A percentile compares a stretch with the other conserved stretches of the same genome.
Conservation (phyloP, 768 basidiomycete genomes). For the Harrya chromipes region DNA sequence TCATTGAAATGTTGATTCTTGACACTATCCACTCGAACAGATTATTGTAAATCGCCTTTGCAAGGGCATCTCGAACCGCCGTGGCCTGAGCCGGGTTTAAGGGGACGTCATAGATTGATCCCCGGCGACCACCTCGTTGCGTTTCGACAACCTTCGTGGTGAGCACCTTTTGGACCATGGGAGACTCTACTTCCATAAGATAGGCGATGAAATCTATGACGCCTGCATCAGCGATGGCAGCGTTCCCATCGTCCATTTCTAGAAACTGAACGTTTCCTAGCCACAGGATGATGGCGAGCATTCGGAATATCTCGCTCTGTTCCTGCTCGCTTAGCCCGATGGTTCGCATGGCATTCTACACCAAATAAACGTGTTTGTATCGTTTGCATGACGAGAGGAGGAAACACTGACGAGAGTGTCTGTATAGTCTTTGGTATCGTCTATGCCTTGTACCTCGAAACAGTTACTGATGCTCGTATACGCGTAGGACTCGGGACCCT, state of each 20-base stretch:
- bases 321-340: constrained; percentile 86
- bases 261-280: constrained; percentile 91
- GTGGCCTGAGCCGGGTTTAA: constrained; percentile 88
- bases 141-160: constrained; percentile 89
- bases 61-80: constrained; percentile 85
- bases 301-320: constrained; percentile 90
- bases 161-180: constrained; percentile 81
- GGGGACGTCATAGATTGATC: constrained; percentile 97
- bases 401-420: constrained; percentile 74
- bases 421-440: constrained; percentile 82
- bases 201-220: constrained; percentile 97
- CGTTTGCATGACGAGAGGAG: neutral
- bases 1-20: constrained; percentile 95
- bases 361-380: neutral
- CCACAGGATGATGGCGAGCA: constrained; percentile 92
- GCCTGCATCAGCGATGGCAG: constrained; percentile 70
- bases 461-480: constrained; percentile 94
- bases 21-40: constrained; percentile 99
- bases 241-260: constrained; percentile 89
- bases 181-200: constrained; percentile 83
- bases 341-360: constrained; percentile 86
- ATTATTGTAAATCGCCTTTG: constrained; percentile 98
- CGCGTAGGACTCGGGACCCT: constrained; percentile 93
- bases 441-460: constrained; percentile 84
- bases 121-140: constrained; percentile 84